These are phyloP conservation scores for Meredithiella fracta DNA, from an alignment of 2,329 filamentous ascomycete genomes.

Conservation along the genomic window DNA sequence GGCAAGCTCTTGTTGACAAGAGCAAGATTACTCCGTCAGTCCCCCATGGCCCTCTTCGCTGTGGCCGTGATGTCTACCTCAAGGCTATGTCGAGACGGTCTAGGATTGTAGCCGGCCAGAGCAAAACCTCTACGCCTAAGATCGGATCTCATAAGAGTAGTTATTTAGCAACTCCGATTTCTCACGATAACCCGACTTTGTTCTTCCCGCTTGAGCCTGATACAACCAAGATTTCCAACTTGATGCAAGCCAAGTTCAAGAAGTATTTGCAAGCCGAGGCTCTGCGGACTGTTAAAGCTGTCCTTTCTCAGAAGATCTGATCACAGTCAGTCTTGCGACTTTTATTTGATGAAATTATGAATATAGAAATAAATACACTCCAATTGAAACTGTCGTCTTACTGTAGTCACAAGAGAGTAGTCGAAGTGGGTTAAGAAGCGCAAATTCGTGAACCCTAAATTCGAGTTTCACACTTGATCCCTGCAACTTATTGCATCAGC, in stretches of 20 bases:
- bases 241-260: constrained; percentile 9
- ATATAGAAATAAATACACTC: not conserved
- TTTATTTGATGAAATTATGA: not conserved
- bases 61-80: constrained; percentile 12
- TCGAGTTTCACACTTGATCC: not conserved
- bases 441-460: not conserved
- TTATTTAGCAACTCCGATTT: not conserved
- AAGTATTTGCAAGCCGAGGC: constrained; percentile 10
- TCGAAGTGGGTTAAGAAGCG: not conserved
- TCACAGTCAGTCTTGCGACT: not conserved
- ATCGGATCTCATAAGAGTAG: not conserved
- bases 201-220: constrained; percentile 11
- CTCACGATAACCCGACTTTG: constrained; percentile 4
- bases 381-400: no score
- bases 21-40: constrained; percentile 12
- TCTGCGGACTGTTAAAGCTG: constrained; percentile 2
- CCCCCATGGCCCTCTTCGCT: constrained; percentile 8
- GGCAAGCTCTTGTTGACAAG: constrained; percentile 13
- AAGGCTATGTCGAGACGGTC: constrained; percentile 13
- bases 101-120: not conserved
- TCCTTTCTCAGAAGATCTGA: constrained; percentile 3
- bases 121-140: not conserved
- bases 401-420: no score
- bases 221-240: constrained; percentile 3
- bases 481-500: not conserved